Conservation (phyloP, 805 yeast genomes). For the Candida oleophila region DNA sequence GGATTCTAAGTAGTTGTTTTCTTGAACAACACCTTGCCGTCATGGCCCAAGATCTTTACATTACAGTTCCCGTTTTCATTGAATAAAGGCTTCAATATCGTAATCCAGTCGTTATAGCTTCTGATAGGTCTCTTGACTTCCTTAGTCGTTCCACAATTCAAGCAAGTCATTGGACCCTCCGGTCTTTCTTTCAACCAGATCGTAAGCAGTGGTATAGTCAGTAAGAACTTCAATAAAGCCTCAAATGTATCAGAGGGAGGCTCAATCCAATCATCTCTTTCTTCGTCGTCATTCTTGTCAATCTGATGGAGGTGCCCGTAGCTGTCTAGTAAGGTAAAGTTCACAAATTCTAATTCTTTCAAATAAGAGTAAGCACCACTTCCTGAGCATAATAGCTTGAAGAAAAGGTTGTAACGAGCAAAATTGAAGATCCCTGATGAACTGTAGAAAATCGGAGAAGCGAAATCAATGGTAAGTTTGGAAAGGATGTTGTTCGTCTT, state of each 20-base stretch:
- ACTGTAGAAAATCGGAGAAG: conserved; percentile 44
- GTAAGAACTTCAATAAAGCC: conserved; percentile 14
- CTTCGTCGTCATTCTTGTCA: conserved; percentile 12
- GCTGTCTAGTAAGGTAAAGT: conserved; percentile 29
- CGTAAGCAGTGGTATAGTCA: conserved; percentile 13
- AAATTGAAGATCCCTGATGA: conserved; percentile 27
- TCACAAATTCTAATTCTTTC: conserved; percentile 22
- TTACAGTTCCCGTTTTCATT: conserved; percentile 8
- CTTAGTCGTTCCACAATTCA: conserved; percentile 8
- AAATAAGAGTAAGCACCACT: conserved; percentile 29
- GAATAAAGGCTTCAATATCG: conserved; percentile 18
- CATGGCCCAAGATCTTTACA: conserved; percentile 8
- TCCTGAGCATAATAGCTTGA: conserved; percentile 34
- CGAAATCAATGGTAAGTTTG: conserved; percentile 46
- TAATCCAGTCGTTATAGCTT: conserved; percentile 15
- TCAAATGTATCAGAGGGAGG: conserved; percentile 22
- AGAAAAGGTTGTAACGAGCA: conserved; percentile 26
- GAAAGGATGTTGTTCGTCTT: conserved; percentile 32
- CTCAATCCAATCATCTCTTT: conserved; percentile 18
- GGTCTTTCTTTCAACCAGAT: conserved; percentile 25
- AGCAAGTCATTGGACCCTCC: background rate
- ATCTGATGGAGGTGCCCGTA: conserved; percentile 15
- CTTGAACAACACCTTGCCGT: conserved; percentile 2
- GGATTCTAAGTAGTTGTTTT: background rate
- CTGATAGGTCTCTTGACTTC: conserved; percentile 6